Evolutionary conservation across 345 rosid species (phyloP).

Genomic region (Pistacia integerrima): DNA sequence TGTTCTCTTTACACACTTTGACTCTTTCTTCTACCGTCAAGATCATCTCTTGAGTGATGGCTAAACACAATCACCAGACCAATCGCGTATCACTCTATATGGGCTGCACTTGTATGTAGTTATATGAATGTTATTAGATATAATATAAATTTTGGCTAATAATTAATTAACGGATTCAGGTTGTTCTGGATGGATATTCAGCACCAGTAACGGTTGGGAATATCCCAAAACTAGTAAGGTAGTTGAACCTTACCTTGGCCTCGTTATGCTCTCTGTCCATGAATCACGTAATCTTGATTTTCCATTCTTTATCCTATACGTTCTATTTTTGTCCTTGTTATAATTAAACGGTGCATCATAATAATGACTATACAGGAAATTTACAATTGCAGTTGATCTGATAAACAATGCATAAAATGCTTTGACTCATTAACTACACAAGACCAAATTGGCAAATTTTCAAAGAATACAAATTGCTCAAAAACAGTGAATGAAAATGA

Average conservation of each 20-base stretch:
- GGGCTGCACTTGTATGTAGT: not conserved
- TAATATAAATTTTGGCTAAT: slow-evolving; percentile 4
- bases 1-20: not conserved
- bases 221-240: slow-evolving; percentile 94
- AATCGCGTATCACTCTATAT: not conserved
- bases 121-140: not conserved
- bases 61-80: not conserved
- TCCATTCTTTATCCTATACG: not conserved
- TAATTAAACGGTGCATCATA: not conserved
- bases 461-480: not conserved
- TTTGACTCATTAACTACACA: not conserved
- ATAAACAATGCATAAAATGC: not conserved
- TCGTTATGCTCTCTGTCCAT: not conserved
- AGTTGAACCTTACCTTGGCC: slow-evolving; percentile 45
- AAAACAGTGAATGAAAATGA: not conserved
- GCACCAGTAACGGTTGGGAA: slow-evolving; percentile 92
- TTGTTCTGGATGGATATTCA: slow-evolving; percentile 85
- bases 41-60: not conserved
- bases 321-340: not conserved
- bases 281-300: slow-evolving; percentile 5
- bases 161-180: slow-evolving; percentile 36
- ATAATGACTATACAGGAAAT: not conserved
- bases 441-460: too few species aligned
- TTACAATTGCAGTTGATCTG: too few species aligned
- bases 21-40: not conserved